These are phyloP conservation scores for Zasmidium citrigriseum DNA, from an alignment of 2,329 filamentous ascomycete species.

Conservation along the genomic window DNA sequence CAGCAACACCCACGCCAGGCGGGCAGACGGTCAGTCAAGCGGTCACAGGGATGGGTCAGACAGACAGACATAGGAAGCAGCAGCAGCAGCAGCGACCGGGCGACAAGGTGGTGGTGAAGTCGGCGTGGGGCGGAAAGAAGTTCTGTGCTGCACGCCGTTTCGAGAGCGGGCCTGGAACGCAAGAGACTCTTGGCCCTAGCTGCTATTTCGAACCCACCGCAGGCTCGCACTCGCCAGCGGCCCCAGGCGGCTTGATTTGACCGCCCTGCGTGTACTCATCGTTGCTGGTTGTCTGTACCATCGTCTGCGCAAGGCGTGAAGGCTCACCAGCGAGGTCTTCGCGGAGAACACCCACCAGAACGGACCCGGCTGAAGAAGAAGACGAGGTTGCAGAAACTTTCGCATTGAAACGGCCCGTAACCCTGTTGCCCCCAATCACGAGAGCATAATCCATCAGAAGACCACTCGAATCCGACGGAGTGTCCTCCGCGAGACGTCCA, in stretches of 20 bases:
- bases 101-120: neutral
- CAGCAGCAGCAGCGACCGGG: neutral
- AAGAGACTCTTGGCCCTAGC: neutral
- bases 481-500: neutral
- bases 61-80: neutral
- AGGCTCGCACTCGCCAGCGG: neutral
- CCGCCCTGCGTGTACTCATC: neutral
- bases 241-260: neutral
- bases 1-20: neutral
- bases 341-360: neutral
- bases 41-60: neutral
- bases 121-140: neutral
- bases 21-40: neutral
- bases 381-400: neutral
- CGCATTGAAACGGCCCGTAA: neutral
- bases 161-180: neutral
- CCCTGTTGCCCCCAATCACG: neutral
- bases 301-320: too few species aligned
- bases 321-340: neutral
- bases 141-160: neutral
- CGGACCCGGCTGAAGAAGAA: neutral
- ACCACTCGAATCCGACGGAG: neutral
- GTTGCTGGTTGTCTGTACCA: neutral
- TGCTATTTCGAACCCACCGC: too few species aligned
- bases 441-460: neutral